These are phyloP conservation scores for Hippophae rhamnoides DNA, from an alignment of 306 rosid species.

Conservation along the genomic window DNA sequence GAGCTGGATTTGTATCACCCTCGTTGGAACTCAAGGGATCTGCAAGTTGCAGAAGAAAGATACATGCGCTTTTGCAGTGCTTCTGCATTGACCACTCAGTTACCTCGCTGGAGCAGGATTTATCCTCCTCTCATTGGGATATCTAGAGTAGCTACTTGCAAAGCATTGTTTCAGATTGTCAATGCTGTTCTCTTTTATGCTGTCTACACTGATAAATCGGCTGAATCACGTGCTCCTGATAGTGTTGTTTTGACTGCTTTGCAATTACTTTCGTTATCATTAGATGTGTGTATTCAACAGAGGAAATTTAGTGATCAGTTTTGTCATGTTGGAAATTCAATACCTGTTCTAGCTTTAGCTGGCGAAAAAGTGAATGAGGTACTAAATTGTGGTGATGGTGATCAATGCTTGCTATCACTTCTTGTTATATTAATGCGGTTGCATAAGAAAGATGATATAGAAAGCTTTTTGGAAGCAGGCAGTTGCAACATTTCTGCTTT, in stretches of 20 bases:
- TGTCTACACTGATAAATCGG: slow-evolving; percentile 45
- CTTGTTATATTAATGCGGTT: slow-evolving; percentile 70
- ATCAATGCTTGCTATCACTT: slow-evolving; percentile 78
- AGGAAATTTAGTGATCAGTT: slow-evolving; percentile 37
- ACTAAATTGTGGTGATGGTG: slow-evolving; percentile 41
- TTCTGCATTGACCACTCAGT: slow-evolving; percentile 59
- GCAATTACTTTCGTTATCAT: slow-evolving; percentile 72
- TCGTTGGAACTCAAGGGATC: slow-evolving; percentile 89
- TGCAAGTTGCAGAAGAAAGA: slow-evolving; percentile 95
- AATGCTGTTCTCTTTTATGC: slow-evolving; percentile 87
- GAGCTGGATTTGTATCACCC: slow-evolving; percentile 89
- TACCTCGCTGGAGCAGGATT: slow-evolving; percentile 75
- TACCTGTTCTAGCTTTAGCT: slow-evolving; percentile 63
- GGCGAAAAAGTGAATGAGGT: slow-evolving; percentile 44
- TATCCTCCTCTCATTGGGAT: slow-evolving; percentile 71
- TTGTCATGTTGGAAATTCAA: slow-evolving; percentile 28
- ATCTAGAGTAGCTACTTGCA: slow-evolving; percentile 80
- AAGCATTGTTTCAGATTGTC: slow-evolving; percentile 59
- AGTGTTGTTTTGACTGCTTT: slow-evolving; percentile 67
- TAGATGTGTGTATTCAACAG: slow-evolving; percentile 64
- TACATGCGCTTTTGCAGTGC: slow-evolving; percentile 61
- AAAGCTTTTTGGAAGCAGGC: slow-evolving; percentile 50
- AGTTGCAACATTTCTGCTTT: slow-evolving; percentile 56
- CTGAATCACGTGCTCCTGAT: slow-evolving; percentile 88
- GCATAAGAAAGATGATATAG: slow-evolving; percentile 44